A percentile compares a stretch with the other conserved stretches of the same genome.
These are phyloP conservation scores for Panellus pusillus DNA, from an alignment of 768 basidiomycete species.

Conservation along the genomic window DNA sequence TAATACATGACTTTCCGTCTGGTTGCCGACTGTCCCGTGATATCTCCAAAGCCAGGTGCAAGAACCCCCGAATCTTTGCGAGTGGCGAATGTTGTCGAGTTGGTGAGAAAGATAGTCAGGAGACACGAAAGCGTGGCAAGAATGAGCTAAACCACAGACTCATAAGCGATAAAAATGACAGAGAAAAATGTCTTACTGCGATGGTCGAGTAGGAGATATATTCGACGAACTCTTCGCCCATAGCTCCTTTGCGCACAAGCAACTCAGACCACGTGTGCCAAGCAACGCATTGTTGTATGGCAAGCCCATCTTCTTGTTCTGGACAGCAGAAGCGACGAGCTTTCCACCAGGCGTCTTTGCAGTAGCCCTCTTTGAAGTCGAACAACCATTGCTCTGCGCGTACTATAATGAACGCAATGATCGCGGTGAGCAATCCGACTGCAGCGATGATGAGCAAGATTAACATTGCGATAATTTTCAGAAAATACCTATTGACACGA, in stretches of 20 bases:
- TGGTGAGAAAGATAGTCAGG: slow-evolving; percentile 85
- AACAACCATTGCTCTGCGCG: slow-evolving; percentile 88
- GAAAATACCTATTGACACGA: too few species aligned
- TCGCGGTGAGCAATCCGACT: slow-evolving; percentile 82
- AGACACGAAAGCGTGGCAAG: slow-evolving; percentile 72
- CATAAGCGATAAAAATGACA: background rate
- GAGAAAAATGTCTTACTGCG: slow-evolving; percentile 62
- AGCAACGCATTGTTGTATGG: slow-evolving; percentile 52
- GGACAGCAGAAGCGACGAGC: slow-evolving; percentile 85
- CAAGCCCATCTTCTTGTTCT: slow-evolving; percentile 24
- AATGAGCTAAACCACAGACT: slow-evolving; percentile 47
- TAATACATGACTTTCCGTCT: slow-evolving; percentile 82
- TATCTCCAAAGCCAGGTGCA: slow-evolving; percentile 43
- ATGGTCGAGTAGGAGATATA: slow-evolving; percentile 70
- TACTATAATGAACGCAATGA: slow-evolving; percentile 85
- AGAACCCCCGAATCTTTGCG: slow-evolving; percentile 85
- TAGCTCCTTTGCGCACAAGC: slow-evolving; percentile 38
- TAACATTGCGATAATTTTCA: too few species aligned
- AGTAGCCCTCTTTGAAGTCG: slow-evolving; percentile 91
- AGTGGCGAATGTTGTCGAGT: slow-evolving; percentile 85
- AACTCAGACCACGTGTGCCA: slow-evolving; percentile 80
- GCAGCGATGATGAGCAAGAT: slow-evolving; percentile 70
- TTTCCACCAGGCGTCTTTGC: slow-evolving; percentile 64
- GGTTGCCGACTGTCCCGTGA: slow-evolving; percentile 24
- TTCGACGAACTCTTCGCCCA: slow-evolving; percentile 51